Conservation (phyloP, 2,329 filamentous ascomycete genomes). For the Rutstroemia sp. region DNA sequence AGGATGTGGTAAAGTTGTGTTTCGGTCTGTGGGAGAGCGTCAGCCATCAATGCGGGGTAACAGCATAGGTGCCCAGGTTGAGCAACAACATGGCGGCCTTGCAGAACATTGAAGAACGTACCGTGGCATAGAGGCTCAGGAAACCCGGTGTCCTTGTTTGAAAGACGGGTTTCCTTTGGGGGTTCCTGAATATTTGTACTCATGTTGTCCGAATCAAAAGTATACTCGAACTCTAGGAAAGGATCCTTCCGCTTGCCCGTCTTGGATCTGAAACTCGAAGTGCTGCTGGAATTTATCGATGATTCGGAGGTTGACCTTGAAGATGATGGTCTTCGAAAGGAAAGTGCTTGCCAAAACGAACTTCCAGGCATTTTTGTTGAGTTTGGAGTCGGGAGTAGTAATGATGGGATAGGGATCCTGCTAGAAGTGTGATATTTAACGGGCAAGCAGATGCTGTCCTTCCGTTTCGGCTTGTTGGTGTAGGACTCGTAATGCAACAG, state of each 20-base stretch:
- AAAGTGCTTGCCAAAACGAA: constrained; percentile 22
- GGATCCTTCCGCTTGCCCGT: constrained; percentile 1
- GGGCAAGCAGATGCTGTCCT: too few relatives aligned
- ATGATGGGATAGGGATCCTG: too few relatives aligned
- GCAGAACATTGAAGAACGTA: constrained; percentile 8
- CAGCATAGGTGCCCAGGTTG: not conserved
- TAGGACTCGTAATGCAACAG: too few relatives aligned
- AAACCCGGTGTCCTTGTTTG: constrained; percentile 31
- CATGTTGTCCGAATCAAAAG: constrained; percentile 7
- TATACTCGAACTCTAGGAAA: constrained; percentile 2
- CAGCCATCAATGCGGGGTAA: not conserved
- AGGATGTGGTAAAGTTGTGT: constrained; percentile 55
- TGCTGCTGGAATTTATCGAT: constrained; percentile 3
- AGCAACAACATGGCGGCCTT: not conserved
- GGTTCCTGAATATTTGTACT: constrained; percentile 17
- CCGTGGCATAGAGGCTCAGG: constrained; percentile 26
- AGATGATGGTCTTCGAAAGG: constrained; percentile 6
- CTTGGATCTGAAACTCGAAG: not conserved
- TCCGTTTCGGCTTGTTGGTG: too few relatives aligned
- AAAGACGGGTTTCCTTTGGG: not conserved
- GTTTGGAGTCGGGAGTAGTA: too few relatives aligned
- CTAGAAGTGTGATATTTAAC: too few relatives aligned
- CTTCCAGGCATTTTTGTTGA: constrained; percentile 12
- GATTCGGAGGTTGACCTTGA: constrained; percentile 1
- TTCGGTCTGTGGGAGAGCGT: constrained; percentile 33